phyloP scores from a whole-genome alignment of 208 protist species.

The Trypanosoma lewisi region DNA sequence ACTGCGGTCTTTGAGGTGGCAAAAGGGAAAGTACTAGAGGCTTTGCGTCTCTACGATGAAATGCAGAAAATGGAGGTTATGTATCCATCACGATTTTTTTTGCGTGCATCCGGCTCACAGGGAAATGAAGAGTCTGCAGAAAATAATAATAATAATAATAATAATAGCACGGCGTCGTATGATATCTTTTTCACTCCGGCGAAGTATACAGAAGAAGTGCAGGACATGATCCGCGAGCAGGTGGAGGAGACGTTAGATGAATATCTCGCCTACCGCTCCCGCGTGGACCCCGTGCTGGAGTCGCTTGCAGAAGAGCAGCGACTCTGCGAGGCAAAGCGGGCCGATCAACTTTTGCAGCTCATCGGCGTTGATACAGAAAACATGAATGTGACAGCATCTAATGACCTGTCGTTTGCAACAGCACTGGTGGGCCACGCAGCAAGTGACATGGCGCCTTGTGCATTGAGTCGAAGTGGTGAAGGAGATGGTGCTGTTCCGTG shows the following conservation, averaged over 20 bases:
- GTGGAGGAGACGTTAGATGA: slow-evolving; percentile 64
- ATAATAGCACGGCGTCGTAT: slow-evolving; percentile 25
- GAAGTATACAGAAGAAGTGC: slow-evolving; percentile 51
- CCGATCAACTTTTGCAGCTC: slow-evolving; percentile 52
- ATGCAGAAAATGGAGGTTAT: slow-evolving; percentile 55
- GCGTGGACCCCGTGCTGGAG: slow-evolving; percentile 70
- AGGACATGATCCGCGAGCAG: slow-evolving; percentile 66
- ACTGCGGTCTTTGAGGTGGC: slow-evolving; percentile 27
- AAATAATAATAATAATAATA: no score
- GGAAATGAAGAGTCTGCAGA: slow-evolving; percentile 5
- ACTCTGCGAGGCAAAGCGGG: slow-evolving; percentile 33
- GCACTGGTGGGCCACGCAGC: background rate
- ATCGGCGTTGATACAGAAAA: slow-evolving; percentile 32
- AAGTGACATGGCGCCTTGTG: background rate
- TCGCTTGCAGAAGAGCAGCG: slow-evolving; percentile 48
- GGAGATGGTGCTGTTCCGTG: no score
- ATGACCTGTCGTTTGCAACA: background rate
- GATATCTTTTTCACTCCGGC: slow-evolving; percentile 58
- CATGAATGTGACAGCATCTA: background rate
- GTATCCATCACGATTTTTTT: slow-evolving; percentile 69
- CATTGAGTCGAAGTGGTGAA: background rate
- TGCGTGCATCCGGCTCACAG: slow-evolving; percentile 36
- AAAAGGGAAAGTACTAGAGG: slow-evolving; percentile 16
- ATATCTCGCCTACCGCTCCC: slow-evolving; percentile 67
- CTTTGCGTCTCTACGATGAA: slow-evolving; percentile 52